phyloP scores from a whole-genome alignment of 148 eudicot genomes.

The Silene latifolia region DNA sequence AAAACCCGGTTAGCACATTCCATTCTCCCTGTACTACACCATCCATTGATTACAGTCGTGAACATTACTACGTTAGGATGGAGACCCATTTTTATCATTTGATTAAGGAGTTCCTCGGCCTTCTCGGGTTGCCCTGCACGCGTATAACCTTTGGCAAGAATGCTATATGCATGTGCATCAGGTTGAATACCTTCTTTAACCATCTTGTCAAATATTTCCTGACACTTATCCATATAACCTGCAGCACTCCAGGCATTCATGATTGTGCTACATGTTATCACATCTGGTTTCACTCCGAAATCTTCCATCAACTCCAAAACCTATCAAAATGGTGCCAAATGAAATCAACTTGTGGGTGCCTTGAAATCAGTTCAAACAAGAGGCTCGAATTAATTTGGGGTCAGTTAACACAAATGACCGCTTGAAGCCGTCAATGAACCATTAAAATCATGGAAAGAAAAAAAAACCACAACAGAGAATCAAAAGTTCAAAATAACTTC shows the following conservation, averaged over 20 bases:
- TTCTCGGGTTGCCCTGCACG: constrained; percentile 58
- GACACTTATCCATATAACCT: constrained; percentile 66
- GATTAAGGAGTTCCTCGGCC: constrained; percentile 57
- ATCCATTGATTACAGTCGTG: constrained; percentile 72
- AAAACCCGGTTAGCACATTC: constrained; percentile 58
- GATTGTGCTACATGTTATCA: constrained; percentile 73
- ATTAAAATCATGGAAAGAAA: too few relatives aligned
- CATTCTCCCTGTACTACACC: constrained; percentile 62
- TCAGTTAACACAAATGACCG: too few relatives aligned
- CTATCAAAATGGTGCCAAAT: constrained; percentile 26
- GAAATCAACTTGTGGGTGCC: background rate
- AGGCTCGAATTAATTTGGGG: too few relatives aligned
- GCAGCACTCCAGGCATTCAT: constrained; percentile 82
- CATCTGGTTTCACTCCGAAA: constrained; percentile 72
- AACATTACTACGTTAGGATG: constrained; percentile 68
- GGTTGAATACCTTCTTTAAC: constrained; percentile 64
- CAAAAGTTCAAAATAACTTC: background rate
- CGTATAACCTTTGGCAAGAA: constrained; percentile 76
- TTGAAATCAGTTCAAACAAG: background rate
- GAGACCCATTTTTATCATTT: constrained; percentile 43
- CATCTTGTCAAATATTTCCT: constrained; percentile 73
- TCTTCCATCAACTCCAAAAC: constrained; percentile 67
- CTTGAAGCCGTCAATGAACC: too few relatives aligned
- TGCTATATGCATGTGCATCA: constrained; percentile 63
- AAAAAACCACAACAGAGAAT: too few relatives aligned